Evolutionary conservation across 2,329 filamentous ascomycete genomes (phyloP).

Genomic region (Colletotrichum tabaci): DNA sequence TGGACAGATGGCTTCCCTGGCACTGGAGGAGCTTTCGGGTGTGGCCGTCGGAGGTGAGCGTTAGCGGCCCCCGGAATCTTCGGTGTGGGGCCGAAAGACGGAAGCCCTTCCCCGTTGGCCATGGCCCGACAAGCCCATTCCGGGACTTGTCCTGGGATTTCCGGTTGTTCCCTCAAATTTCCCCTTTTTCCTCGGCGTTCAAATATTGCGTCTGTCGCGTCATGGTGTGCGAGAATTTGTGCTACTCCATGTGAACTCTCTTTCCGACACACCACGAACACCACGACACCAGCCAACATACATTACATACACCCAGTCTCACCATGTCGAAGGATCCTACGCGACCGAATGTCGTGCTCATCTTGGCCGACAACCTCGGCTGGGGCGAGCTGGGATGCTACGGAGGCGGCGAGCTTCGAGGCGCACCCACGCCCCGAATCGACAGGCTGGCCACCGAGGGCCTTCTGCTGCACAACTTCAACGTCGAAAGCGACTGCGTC

Average conservation of each 20-base stretch:
- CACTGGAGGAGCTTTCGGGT: not conserved
- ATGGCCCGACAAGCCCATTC: no score
- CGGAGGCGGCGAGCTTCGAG: slow-evolving; percentile 51
- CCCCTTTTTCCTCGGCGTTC: not conserved
- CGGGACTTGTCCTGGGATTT: not conserved
- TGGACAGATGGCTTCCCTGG: not conserved
- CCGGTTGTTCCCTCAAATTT: not conserved
- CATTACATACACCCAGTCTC: not conserved
- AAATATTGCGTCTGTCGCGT: not conserved
- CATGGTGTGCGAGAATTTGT: not conserved
- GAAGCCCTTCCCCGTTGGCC: no score
- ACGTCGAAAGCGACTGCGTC: slow-evolving; percentile 56
- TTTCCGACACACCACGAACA: not conserved
- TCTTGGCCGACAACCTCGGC: slow-evolving; percentile 55
- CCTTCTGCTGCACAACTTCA: slow-evolving; percentile 54
- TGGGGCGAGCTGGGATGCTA: slow-evolving; percentile 56
- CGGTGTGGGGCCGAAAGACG: slow-evolving; percentile 13
- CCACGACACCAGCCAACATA: not conserved
- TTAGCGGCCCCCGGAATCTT: slow-evolving; percentile 5
- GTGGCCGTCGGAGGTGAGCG: slow-evolving; percentile 30
- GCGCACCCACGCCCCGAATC: slow-evolving; percentile 52
- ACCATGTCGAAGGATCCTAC: slow-evolving; percentile 44
- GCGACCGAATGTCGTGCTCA: slow-evolving; percentile 51
- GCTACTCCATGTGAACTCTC: not conserved
- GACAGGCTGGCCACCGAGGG: slow-evolving; percentile 52